These are phyloP conservation scores for Fulvia fulva DNA, from an alignment of 2,329 filamentous ascomycete genomes.

Conservation along the genomic window DNA sequence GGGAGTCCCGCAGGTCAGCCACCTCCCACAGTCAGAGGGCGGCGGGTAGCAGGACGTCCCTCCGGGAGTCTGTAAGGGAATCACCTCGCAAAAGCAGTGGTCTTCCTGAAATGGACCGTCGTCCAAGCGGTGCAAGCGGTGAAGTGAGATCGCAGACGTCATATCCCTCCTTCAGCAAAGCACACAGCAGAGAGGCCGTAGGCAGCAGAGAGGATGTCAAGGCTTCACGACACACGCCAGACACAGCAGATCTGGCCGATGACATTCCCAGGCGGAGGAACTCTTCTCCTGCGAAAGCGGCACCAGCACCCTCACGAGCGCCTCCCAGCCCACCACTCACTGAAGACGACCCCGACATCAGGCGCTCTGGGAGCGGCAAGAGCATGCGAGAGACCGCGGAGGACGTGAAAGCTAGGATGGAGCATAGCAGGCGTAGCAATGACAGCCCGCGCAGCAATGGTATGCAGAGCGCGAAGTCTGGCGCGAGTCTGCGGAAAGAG, in stretches of 20 bases:
- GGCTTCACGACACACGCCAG: constrained; percentile 35
- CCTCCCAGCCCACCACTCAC: constrained; percentile 49
- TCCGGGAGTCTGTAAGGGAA: constrained; percentile 5
- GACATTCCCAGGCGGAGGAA: constrained; percentile 28
- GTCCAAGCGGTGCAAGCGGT: constrained; percentile 28
- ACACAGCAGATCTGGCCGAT: constrained; percentile 40
- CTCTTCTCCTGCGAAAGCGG: constrained; percentile 25
- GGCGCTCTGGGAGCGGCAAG: constrained; percentile 42
- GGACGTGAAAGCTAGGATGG: constrained; percentile 35
- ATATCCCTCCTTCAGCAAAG: constrained; percentile 83
- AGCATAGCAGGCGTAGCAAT: constrained; percentile 39
- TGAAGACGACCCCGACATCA: constrained; percentile 40
- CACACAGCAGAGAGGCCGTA: constrained; percentile 83
- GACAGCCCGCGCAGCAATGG: constrained; percentile 38
- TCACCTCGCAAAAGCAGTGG: constrained; percentile 28
- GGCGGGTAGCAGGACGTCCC: not conserved
- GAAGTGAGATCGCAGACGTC: constrained; percentile 49
- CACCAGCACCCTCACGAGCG: constrained; percentile 28
- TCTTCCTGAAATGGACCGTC: constrained; percentile 46
- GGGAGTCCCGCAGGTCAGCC: constrained; percentile 22
- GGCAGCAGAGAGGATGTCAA: constrained; percentile 49
- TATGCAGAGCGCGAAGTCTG: constrained; percentile 39
- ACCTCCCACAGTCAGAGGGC: constrained; percentile 3
- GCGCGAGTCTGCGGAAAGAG: constrained; percentile 41
- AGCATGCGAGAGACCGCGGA: constrained; percentile 41